These are phyloP conservation scores for Ilex aquifolium DNA, from an alignment of 257 asterid genomes.

Conservation along the genomic window DNA sequence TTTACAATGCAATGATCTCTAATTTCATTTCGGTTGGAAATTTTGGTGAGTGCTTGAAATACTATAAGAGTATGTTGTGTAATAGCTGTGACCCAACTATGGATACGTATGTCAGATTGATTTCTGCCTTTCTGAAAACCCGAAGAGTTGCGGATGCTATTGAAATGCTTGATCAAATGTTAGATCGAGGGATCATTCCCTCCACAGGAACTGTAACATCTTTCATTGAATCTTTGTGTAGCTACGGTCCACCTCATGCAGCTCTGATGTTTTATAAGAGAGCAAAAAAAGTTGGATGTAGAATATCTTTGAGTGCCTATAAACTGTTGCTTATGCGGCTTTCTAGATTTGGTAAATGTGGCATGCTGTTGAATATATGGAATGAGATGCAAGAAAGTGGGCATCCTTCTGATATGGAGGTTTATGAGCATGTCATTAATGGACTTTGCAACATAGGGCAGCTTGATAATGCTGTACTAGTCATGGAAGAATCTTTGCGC, in stretches of 20 bases:
- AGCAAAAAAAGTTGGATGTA: conserved; percentile 69
- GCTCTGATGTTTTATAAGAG: conserved; percentile 73
- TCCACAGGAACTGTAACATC: conserved; percentile 57
- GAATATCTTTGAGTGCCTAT: conserved; percentile 55
- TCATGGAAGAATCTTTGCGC: conserved; percentile 63
- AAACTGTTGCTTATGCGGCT: conserved; percentile 72
- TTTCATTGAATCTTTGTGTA: conserved; percentile 60
- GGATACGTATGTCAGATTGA: conserved; percentile 59
- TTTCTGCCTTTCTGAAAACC: conserved; percentile 44
- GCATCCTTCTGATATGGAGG: conserved; percentile 64
- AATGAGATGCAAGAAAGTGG: conserved; percentile 79
- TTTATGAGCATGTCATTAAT: conserved; percentile 61
- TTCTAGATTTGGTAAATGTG: conserved; percentile 85
- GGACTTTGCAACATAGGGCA: conserved; percentile 81
- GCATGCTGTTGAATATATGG: conserved; percentile 67
- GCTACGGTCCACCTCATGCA: conserved; percentile 95
- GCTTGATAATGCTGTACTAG: conserved; percentile 64
- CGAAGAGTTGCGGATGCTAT: conserved; percentile 81
- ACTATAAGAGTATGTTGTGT: conserved; percentile 45
- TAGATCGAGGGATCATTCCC: conserved; percentile 55
- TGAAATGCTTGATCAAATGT: conserved; percentile 82
- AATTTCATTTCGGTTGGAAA: conserved; percentile 47
- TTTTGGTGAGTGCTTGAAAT: conserved; percentile 50
- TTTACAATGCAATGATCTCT: conserved; percentile 72
- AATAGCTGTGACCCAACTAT: conserved; percentile 38